phyloP scores from a whole-genome alignment of 306 rosid species.

The Prunus armeniaca region DNA sequence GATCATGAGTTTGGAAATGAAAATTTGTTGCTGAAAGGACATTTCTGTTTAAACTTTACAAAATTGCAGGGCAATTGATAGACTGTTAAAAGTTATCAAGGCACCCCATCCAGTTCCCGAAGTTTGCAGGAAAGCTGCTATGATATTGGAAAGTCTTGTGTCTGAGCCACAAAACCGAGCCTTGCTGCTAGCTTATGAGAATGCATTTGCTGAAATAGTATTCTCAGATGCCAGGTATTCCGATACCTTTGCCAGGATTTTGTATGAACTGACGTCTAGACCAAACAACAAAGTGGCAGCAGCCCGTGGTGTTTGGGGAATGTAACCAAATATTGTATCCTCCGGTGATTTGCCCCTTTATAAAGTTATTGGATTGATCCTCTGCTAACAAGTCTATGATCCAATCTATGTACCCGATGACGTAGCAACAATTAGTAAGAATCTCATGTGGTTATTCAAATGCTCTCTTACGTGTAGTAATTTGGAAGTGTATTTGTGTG shows the following conservation, averaged over 20 bases:
- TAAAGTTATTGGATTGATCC: slow-evolving; percentile 7
- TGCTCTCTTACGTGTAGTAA: neutral
- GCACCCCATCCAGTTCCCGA: slow-evolving; percentile 88
- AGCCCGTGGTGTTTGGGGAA: slow-evolving; percentile 98
- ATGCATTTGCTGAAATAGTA: slow-evolving; percentile 89
- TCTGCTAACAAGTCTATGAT: slow-evolving; percentile 23
- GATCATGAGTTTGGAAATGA: neutral
- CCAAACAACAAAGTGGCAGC: slow-evolving; percentile 77
- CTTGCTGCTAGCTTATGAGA: slow-evolving; percentile 79
- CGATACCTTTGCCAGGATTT: slow-evolving; percentile 86
- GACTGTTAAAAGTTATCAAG: slow-evolving; percentile 81
- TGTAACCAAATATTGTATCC: slow-evolving; percentile 41
- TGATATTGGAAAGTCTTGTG: slow-evolving; percentile 89
- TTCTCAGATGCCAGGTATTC: slow-evolving; percentile 75
- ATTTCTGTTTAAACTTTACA: neutral
- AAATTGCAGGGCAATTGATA: slow-evolving; percentile 83
- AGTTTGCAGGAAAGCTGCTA: slow-evolving; percentile 92
- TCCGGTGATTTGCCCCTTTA: slow-evolving; percentile 3
- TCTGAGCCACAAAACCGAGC: slow-evolving; percentile 91
- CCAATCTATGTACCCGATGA: slow-evolving; percentile 25
- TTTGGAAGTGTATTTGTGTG: neutral
- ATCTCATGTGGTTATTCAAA: neutral
- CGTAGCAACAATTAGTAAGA: slow-evolving; percentile 2
- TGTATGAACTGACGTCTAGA: slow-evolving; percentile 86
- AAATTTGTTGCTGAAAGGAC: neutral